These are phyloP conservation scores for Xylariales sp. DNA, from an alignment of 2,329 filamentous ascomycete species.

Conservation along the genomic window DNA sequence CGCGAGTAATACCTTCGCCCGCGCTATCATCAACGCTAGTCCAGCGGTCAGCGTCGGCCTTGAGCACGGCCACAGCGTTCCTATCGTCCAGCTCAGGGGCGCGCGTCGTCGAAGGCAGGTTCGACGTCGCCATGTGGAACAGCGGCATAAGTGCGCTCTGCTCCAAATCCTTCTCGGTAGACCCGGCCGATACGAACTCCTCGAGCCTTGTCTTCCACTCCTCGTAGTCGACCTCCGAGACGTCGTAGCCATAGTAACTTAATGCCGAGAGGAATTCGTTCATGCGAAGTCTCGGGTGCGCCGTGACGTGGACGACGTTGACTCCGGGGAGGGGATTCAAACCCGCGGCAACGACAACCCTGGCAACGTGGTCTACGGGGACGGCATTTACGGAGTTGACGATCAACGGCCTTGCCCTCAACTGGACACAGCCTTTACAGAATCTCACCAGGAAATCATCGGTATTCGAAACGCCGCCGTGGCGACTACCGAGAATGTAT, in stretches of 20 bases:
- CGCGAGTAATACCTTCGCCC: constrained; percentile 51
- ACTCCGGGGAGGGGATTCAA: constrained; percentile 54
- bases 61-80: constrained; percentile 62
- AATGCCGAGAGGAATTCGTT: constrained; percentile 71
- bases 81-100: constrained; percentile 70
- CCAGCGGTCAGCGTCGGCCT: constrained; percentile 56
- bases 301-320: constrained; percentile 72
- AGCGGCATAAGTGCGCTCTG: constrained; percentile 71
- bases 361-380: constrained; percentile 77
- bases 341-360: constrained; percentile 71
- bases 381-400: constrained; percentile 85
- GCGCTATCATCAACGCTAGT: constrained; percentile 53
- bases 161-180: constrained; percentile 52
- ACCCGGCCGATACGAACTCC: constrained; percentile 57
- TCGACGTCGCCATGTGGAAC: constrained; percentile 66
- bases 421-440: constrained; percentile 81
- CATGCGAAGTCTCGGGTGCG: constrained; percentile 72
- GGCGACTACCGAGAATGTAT: constrained; percentile 73
- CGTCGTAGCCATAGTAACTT: constrained; percentile 67
- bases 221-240: constrained; percentile 62
- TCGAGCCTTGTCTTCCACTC: constrained; percentile 66
- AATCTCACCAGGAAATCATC: constrained; percentile 90
- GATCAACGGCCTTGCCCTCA: constrained; percentile 69
- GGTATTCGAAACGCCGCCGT: constrained; percentile 67
- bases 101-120: constrained; percentile 64